Conservation (phyloP, 2,329 filamentous ascomycete species). For the Dryadomyces quercus-mongolicae region DNA sequence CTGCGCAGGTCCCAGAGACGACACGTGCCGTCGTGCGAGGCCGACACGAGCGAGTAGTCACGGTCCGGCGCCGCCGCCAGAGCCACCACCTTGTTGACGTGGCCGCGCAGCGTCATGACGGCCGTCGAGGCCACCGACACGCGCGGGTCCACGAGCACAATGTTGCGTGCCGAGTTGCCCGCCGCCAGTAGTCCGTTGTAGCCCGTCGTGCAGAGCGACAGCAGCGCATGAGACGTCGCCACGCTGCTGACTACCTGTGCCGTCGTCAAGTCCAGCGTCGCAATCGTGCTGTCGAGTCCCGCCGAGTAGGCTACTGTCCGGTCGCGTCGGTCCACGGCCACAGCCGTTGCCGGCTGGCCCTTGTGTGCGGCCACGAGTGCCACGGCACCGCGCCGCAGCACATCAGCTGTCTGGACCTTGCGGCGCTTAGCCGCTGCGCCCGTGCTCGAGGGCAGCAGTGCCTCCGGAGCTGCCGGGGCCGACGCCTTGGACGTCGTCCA, state of each 20-base stretch:
- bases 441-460: slow-evolving; percentile 48
- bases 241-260: slow-evolving; percentile 66
- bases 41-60: slow-evolving; percentile 74
- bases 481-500: slow-evolving; percentile 57
- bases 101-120: slow-evolving; percentile 83
- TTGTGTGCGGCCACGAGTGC: slow-evolving; percentile 61
- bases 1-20: slow-evolving; percentile 87
- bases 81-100: slow-evolving; percentile 59
- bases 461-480: slow-evolving; percentile 51
- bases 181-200: slow-evolving; percentile 40
- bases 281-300: slow-evolving; percentile 82
- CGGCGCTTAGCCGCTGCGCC: slow-evolving; percentile 55
- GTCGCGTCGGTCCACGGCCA: slow-evolving; percentile 76
- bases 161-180: slow-evolving; percentile 74
- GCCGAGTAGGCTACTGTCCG: slow-evolving; percentile 81
- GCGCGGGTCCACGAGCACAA: slow-evolving; percentile 87
- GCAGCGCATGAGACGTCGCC: slow-evolving; percentile 70
- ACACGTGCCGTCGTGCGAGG: slow-evolving; percentile 84
- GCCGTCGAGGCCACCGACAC: slow-evolving; percentile 62
- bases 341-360: slow-evolving; percentile 57
- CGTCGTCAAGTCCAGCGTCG: slow-evolving; percentile 84
- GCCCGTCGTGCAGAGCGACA: slow-evolving; percentile 65
- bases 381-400: slow-evolving; percentile 66
- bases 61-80: slow-evolving; percentile 45
- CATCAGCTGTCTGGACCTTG: slow-evolving; percentile 46